Percentiles rank a stretch among this genome's conserved stretches.
Conservation (phyloP, 2,329 filamentous ascomycete species). For the Dissoconium aciculare region DNA sequence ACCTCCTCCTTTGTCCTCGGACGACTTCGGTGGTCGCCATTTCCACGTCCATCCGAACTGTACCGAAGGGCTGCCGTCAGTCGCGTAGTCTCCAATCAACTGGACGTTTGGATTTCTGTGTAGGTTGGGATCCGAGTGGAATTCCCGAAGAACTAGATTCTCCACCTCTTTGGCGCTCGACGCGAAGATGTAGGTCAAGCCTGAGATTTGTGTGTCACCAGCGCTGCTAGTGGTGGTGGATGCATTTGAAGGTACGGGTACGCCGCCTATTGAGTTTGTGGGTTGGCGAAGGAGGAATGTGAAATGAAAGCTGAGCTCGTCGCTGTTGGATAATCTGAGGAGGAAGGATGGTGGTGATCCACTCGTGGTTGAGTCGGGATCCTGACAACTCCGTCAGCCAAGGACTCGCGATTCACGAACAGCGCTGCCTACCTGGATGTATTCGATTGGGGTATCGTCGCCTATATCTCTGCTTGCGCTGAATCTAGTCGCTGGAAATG, state of each 20-base stretch:
- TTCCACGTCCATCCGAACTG: constrained; percentile 94
- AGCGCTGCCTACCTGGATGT: constrained; percentile 71
- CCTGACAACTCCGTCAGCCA: no score
- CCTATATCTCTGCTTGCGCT: constrained; percentile 53
- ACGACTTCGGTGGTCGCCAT: constrained; percentile 75
- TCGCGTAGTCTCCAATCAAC: constrained; percentile 81
- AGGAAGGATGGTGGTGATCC: constrained; percentile 54
- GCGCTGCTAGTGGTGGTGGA: constrained; percentile 29
- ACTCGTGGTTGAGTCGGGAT: constrained; percentile 46
- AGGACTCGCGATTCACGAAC: no score
- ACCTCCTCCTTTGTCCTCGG: constrained; percentile 72
- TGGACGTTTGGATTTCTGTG: constrained; percentile 96
- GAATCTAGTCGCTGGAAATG: constrained; percentile 70
- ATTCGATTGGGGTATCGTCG: constrained; percentile 70
- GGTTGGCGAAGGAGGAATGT: constrained; percentile 60
- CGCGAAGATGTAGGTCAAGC: constrained; percentile 83
- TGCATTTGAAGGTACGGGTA: constrained; percentile 8
- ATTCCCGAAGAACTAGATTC: constrained; percentile 84
- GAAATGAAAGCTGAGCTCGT: constrained; percentile 86
- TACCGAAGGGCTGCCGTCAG: constrained; percentile 66
- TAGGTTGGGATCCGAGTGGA: constrained; percentile 90
- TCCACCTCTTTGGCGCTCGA: constrained; percentile 77
- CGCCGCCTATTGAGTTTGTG: constrained; percentile 11
- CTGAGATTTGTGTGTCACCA: constrained; percentile 64
- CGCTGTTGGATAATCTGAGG: constrained; percentile 74